These are phyloP conservation scores for Leccinum truebloodii DNA, from an alignment of 768 basidiomycete species.

Conservation along the genomic window DNA sequence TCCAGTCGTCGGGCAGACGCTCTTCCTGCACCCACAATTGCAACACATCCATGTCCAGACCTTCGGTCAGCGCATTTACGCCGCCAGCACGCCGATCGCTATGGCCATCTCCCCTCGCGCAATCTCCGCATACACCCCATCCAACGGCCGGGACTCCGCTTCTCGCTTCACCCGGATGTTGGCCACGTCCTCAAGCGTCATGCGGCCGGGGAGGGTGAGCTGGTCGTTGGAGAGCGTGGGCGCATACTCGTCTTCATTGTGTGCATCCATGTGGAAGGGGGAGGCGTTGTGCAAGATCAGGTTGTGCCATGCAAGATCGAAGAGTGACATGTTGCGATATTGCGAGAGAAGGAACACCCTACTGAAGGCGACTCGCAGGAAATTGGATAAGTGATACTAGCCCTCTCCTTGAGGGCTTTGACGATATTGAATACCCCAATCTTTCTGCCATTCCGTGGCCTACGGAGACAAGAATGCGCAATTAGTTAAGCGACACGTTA, in stretches of 20 bases:
- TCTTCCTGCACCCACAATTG: conserved; percentile 53
- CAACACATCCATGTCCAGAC: conserved; percentile 48
- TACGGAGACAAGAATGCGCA: conserved; percentile 23
- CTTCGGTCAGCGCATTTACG: conserved; percentile 38
- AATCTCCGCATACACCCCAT: conserved; percentile 53
- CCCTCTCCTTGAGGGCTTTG: conserved; percentile 45
- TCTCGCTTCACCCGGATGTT: conserved; percentile 55
- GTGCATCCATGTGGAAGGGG: conserved; percentile 51
- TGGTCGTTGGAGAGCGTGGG: conserved; percentile 39
- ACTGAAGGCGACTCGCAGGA: conserved; percentile 46
- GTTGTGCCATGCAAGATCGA: conserved; percentile 49
- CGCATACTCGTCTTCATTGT: conserved; percentile 45
- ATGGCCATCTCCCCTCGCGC: conserved; percentile 71
- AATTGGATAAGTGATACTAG: conserved; percentile 47
- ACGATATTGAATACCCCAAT: conserved; percentile 43
- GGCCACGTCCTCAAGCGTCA: conserved; percentile 42
- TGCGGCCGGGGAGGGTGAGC: conserved; percentile 38
- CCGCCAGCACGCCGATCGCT: conserved; percentile 50
- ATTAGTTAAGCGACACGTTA: neutral
- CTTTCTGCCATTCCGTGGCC: conserved; percentile 54
- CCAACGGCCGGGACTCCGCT: conserved; percentile 41
- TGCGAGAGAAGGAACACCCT: conserved; percentile 45
- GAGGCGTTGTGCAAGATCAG: conserved; percentile 61
- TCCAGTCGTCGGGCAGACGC: conserved; percentile 46
- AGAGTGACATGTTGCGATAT: conserved; percentile 36